Base-by-base conservation (phyloP, 306 rosid species). In the Fragaria nilgerrensis region DNA sequence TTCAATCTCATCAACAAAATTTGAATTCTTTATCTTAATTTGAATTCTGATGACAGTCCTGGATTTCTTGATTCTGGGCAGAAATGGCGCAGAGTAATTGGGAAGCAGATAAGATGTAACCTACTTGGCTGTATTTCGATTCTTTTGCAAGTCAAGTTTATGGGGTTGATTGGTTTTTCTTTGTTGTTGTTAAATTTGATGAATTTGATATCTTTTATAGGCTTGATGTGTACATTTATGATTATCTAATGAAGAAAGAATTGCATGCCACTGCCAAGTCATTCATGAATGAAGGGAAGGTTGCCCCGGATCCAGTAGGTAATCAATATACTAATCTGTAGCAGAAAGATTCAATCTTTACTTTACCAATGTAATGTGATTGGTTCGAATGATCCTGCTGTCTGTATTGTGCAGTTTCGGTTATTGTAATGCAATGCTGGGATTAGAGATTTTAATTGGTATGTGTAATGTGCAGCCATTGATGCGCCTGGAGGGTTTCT, bases 401-500 rank as follows among this genome's bases (percentile, higher is more conserved):
- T 1, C n/a, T 20, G 41, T 58, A 11, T 0, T 41, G 17, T 22
- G 16, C 16, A 15, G 37, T 20, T 61, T 10, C 15, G 50, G 13
- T 32, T 66, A 36, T 13, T 53, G 67, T 19, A 32, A 52, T 39
- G 47, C 47, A 71, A 22, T 62, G 64, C 19, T 23, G 3, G 37
- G 39, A 44, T 34, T 36, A 53, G 27, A 74, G 65, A 22, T 53
- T 53, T 64, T 9, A 13, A 69, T 64, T 75, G n/a, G 62, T 64
- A 55, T 32, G 53, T 58, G 74, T 70, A 45, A 80, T 79, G 58
- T 85, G 90, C 96, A 94, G 97, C 98, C 75, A 94, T 92, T 85
- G 98, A 94, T 92, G 98, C 97, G 71, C 98, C 97, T 65, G 96
- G 97, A 39, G 98, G 98, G 48, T 94, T 92, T 79, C 96, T 94